Percentiles rank a stretch among this genome's conserved stretches.
phyloP scores from a whole-genome alignment of 2,329 filamentous ascomycete genomes.

The Talaromyces sp. region DNA sequence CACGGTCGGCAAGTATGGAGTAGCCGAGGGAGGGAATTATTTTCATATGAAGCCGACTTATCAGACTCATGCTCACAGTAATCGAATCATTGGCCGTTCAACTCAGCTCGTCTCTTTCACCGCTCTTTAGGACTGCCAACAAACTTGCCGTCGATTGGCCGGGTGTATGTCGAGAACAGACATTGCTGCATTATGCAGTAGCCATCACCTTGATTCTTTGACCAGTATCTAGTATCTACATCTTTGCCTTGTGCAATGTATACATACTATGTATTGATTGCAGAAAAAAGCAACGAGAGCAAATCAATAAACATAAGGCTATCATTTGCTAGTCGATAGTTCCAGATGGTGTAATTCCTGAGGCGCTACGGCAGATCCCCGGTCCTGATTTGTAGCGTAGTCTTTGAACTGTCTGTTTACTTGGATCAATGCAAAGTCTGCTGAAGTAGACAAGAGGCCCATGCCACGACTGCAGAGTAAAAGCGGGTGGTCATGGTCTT shows the following conservation, averaged over 20 bases:
- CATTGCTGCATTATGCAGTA: neutral
- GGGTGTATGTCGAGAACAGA: neutral
- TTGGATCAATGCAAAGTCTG: neutral
- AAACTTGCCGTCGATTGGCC: neutral
- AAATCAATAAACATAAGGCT: neutral
- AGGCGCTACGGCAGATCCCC: constrained; percentile 8
- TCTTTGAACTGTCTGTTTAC: too few species aligned
- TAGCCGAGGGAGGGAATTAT: neutral
- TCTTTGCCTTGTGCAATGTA: too few species aligned
- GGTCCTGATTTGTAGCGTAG: neutral
- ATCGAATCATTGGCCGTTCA: neutral
- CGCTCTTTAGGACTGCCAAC: neutral
- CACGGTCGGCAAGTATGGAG: neutral
- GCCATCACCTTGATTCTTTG: neutral
- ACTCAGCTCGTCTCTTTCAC: neutral
- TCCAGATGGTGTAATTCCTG: neutral
- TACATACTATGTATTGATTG: too few species aligned
- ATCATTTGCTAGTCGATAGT: neutral
- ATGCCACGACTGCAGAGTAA: neutral
- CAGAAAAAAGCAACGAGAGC: neutral
- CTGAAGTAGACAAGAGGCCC: neutral
- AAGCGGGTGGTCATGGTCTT: neutral
- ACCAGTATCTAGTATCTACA: neutral
- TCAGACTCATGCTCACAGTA: neutral
- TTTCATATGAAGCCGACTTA: neutral